These are phyloP conservation scores for Hypoxylon sp. DNA, from an alignment of 2,329 filamentous ascomycete genomes.

Conservation along the genomic window DNA sequence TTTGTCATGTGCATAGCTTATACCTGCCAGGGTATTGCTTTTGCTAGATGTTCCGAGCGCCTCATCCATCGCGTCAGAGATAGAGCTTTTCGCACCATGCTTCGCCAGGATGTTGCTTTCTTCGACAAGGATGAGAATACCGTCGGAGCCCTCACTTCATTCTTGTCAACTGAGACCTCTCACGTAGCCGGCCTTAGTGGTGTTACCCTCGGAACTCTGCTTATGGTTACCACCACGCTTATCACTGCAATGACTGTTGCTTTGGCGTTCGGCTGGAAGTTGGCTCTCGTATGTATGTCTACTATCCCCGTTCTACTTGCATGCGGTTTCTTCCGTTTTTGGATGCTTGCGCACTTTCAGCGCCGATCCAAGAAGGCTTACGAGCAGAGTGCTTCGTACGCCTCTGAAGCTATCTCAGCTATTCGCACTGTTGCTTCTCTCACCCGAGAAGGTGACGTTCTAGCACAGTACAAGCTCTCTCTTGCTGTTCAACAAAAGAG, in stretches of 20 bases:
- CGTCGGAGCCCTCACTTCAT: constrained; percentile 88
- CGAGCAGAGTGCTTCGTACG: constrained; percentile 84
- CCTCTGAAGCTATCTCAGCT: constrained; percentile 92
- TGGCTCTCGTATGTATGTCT: constrained; percentile 85
- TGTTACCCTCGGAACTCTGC: constrained; percentile 86
- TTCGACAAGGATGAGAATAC: constrained; percentile 94
- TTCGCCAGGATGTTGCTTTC: constrained; percentile 92
- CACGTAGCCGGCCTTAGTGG: constrained; percentile 91
- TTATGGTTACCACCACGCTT: constrained; percentile 85
- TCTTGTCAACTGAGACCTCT: constrained; percentile 90
- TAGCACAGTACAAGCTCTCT: constrained; percentile 76
- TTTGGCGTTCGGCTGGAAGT: constrained; percentile 87
- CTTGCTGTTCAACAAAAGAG: constrained; percentile 76
- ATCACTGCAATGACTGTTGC: constrained; percentile 79
- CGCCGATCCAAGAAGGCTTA: constrained; percentile 84
- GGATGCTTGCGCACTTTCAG: constrained; percentile 84
- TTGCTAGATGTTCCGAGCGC: constrained; percentile 89
- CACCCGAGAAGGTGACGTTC: constrained; percentile 87
- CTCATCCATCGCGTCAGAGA: constrained; percentile 88
- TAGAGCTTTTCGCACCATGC: constrained; percentile 85
- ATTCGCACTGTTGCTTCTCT: constrained; percentile 95
- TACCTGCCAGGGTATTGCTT: constrained; percentile 77
- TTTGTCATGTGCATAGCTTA: constrained; percentile 80
- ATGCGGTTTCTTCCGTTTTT: constrained; percentile 91
- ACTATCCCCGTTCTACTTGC: constrained; percentile 82